Conservation (phyloP, 2,329 filamentous ascomycete genomes). For the Calycina herbarum region DNA sequence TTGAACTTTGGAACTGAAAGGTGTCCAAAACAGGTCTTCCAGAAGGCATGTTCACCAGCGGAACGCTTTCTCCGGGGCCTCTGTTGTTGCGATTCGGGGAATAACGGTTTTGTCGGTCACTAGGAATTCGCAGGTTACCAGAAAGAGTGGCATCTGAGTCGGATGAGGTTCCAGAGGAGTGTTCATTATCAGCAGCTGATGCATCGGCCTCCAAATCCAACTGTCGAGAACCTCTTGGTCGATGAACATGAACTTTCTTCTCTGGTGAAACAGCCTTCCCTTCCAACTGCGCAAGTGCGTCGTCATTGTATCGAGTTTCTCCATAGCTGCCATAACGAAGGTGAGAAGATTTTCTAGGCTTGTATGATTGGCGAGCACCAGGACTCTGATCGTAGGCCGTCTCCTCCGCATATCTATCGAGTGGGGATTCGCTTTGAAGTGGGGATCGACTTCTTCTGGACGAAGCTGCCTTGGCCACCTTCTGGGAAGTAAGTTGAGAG, state of each 20-base stretch:
- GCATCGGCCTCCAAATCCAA: slow-evolving; percentile 22
- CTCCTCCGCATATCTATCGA: slow-evolving; percentile 9
- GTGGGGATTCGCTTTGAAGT: slow-evolving; percentile 8
- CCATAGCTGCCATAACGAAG: slow-evolving; percentile 36
- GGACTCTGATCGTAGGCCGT: slow-evolving; percentile 7
- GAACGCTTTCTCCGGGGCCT: not conserved
- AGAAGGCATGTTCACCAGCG: slow-evolving; percentile 9
- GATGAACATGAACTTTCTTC: slow-evolving; percentile 25
- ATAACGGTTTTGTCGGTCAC: slow-evolving; percentile 13
- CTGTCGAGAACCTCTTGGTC: slow-evolving; percentile 22
- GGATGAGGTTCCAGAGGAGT: slow-evolving; percentile 33
- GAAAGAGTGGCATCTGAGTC: slow-evolving; percentile 35
- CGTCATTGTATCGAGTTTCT: slow-evolving; percentile 28
- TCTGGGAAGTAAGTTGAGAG: slow-evolving; percentile 11
- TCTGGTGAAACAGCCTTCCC: slow-evolving; percentile 20
- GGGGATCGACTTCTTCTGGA: slow-evolving; percentile 18
- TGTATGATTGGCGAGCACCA: slow-evolving; percentile 31
- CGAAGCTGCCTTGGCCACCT: slow-evolving; percentile 13
- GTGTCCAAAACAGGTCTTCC: slow-evolving; percentile 15
- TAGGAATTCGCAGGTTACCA: slow-evolving; percentile 16
- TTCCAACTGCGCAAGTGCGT: slow-evolving; percentile 33
- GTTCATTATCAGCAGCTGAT: slow-evolving; percentile 36
- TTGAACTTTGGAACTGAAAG: slow-evolving; percentile 19
- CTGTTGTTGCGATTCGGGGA: slow-evolving; percentile 1
- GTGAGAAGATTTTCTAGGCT: slow-evolving; percentile 38